phyloP scores from a whole-genome alignment of 1,284 basidiomycete species.

The Ceratobasidium sp. region DNA sequence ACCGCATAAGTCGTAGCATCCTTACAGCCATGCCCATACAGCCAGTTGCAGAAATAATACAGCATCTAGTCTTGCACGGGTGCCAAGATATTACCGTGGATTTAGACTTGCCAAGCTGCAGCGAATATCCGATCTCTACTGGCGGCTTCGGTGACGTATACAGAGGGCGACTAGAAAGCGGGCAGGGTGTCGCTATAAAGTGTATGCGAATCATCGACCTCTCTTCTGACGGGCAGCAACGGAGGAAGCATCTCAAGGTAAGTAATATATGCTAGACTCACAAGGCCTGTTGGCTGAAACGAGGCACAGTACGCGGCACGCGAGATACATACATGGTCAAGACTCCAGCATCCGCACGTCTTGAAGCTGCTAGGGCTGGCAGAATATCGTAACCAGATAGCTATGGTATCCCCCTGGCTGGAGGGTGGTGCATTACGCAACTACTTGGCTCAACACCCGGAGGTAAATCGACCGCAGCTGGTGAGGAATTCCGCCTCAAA shows the following conservation, averaged over 20 bases:
- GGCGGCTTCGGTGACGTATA: conserved; percentile 17
- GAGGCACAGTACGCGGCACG: not conserved
- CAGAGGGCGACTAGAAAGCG: not conserved
- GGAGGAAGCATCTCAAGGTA: conserved; percentile 12
- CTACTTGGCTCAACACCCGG: not conserved
- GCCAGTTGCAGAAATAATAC: not conserved
- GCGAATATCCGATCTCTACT: not conserved
- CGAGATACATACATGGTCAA: conserved; percentile 18
- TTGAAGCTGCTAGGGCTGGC: conserved; percentile 7
- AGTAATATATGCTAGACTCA: too few species aligned
- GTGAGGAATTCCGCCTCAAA: not conserved
- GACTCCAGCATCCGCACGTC: not conserved
- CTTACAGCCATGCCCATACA: not conserved
- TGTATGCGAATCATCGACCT: not conserved
- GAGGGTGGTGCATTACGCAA: not conserved
- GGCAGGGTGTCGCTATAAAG: not conserved
- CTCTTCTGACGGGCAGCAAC: not conserved
- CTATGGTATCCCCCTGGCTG: conserved; percentile 8
- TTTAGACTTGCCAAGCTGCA: conserved; percentile 4
- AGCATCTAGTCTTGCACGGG: not conserved
- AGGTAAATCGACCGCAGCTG: not conserved
- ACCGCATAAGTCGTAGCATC: not conserved
- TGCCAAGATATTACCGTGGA: not conserved
- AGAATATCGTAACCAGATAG: not conserved
- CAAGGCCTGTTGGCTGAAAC: not conserved